phyloP scores from a whole-genome alignment of 1,284 basidiomycete genomes.

The Trichosporon faecale region DNA sequence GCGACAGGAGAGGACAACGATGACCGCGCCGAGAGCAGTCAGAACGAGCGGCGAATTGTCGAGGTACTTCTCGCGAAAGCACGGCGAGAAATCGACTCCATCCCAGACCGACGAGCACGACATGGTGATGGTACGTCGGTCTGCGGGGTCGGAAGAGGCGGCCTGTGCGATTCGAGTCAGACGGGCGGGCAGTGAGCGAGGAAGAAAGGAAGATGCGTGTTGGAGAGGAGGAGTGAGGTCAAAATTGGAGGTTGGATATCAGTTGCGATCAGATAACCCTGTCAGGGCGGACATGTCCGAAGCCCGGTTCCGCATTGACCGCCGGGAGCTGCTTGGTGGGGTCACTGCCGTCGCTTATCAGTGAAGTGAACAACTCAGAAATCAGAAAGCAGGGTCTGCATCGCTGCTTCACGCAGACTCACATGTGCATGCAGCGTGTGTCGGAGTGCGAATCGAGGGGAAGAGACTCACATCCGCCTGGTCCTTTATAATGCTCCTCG shows the following conservation, averaged over 20 bases:
- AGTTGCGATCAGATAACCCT: neutral
- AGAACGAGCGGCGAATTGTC: constrained; percentile 40
- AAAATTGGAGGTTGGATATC: constrained; percentile 5
- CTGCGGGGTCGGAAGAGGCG: neutral
- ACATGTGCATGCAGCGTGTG: neutral
- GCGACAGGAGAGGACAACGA: constrained; percentile 8
- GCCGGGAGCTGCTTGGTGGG: neutral
- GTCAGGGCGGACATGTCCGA: constrained; percentile 3
- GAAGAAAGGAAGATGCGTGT: neutral
- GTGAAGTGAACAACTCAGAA: too few relatives aligned
- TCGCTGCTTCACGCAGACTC: neutral
- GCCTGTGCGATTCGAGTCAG: neutral
- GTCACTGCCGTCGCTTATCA: neutral
- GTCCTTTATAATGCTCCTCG: neutral
- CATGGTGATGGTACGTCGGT: neutral
- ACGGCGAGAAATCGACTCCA: constrained; percentile 52
- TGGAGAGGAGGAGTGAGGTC: neutral
- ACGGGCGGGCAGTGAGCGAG: too few relatives aligned
- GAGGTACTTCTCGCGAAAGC: constrained; percentile 44
- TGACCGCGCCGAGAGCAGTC: constrained; percentile 29
- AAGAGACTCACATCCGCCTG: neutral
- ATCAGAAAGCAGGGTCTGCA: neutral
- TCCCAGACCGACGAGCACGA: constrained; percentile 42
- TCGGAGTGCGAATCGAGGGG: neutral
- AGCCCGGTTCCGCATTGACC: neutral